Percentiles rank a stretch among this genome's conserved stretches.
These are phyloP conservation scores for Parascedosporium putredinis DNA, from an alignment of 2,329 filamentous ascomycete genomes.

Conservation along the genomic window DNA sequence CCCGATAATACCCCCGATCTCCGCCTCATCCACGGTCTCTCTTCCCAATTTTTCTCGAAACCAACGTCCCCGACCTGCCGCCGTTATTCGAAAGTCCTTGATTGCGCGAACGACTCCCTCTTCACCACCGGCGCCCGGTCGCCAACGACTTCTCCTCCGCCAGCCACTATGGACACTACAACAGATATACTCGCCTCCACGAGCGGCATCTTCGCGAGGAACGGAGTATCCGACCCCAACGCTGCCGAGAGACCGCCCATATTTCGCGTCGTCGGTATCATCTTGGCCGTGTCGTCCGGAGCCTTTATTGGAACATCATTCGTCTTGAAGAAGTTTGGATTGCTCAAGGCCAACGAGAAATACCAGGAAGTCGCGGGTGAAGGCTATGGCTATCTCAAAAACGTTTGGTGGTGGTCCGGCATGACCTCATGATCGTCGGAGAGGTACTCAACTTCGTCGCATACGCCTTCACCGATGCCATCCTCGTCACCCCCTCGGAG, in stretches of 20 bases:
- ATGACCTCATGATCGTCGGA: slow-evolving; percentile 97
- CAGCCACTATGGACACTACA: slow-evolving; percentile 3
- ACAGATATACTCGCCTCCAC: slow-evolving; percentile 4
- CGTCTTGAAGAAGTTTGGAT: slow-evolving; percentile 85
- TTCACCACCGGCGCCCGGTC: slow-evolving; percentile 4
- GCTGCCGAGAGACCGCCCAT: slow-evolving; percentile 30
- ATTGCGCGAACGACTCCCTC: background rate
- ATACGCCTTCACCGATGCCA: slow-evolving; percentile 93
- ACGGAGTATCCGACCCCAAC: slow-evolving; percentile 17
- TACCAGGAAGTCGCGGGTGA: slow-evolving; percentile 94
- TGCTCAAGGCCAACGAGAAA: slow-evolving; percentile 88
- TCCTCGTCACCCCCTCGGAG: slow-evolving; percentile 89
- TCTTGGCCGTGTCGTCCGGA: slow-evolving; percentile 76
- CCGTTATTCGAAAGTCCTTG: no score
- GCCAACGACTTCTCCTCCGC: slow-evolving; percentile 2
- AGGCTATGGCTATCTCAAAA: slow-evolving; percentile 95
- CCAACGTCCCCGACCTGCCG: background rate
- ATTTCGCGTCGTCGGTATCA: slow-evolving; percentile 82
- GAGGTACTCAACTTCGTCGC: slow-evolving; percentile 97
- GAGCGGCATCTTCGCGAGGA: slow-evolving; percentile 4
- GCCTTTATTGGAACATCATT: slow-evolving; percentile 92
- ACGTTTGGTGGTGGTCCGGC: slow-evolving; percentile 86
- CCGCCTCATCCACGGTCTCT: background rate
- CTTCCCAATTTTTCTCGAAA: background rate
- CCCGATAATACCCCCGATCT: background rate